Evolutionary conservation across 2,329 filamentous ascomycete genomes (phyloP), one percentile per base, ranked within the genome.

Genomic region (Epichloe uncinata): DNA sequence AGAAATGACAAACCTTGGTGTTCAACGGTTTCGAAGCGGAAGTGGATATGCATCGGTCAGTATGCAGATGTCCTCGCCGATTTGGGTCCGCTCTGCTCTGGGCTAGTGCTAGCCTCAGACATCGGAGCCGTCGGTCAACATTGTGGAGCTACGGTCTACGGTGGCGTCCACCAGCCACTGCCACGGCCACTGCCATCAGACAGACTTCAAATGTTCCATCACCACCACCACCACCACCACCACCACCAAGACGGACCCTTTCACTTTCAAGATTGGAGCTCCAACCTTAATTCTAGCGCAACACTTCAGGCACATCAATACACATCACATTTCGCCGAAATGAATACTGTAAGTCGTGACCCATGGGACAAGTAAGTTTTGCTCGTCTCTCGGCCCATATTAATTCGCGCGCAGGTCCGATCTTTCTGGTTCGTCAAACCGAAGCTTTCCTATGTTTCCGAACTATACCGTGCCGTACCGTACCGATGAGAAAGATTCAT

Each of bases 361-460:
- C 12, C 6, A 16, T 11, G 20, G 18, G 22, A n/a, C 15, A 15
- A 18, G 9, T 11, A 8, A 18, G 2, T 41, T 3, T 6, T 15
- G 11, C 26, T 18, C 37, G 5, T 18, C 26, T 7, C 15, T 22
- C 22, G 7, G 40, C 34, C 37, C 63, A 36, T 42, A 43, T 18
- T 42, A 7, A 48, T 16, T 30, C 16, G 33, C 47, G 13, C 13
- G 50, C 50, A 83, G 80, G 72, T 77, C 55, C 79, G 74, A 71
- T 83, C 80, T 48, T 83, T 84, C 69, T 84, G 80, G 80, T 83
- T 71, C 56, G 71, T 59, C 48, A n/a, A 20, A 11, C 36, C 26
- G 46, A 16, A 15, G 26, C 36, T 30, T 16, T 35, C 5, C 38
- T 12, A 22, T 42, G 4, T 7, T 18, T 40, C 22, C 20, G 2